Conservation (phyloP, 192 early-diverging fungal genomes). For the Entomortierella beljakovae region DNA sequence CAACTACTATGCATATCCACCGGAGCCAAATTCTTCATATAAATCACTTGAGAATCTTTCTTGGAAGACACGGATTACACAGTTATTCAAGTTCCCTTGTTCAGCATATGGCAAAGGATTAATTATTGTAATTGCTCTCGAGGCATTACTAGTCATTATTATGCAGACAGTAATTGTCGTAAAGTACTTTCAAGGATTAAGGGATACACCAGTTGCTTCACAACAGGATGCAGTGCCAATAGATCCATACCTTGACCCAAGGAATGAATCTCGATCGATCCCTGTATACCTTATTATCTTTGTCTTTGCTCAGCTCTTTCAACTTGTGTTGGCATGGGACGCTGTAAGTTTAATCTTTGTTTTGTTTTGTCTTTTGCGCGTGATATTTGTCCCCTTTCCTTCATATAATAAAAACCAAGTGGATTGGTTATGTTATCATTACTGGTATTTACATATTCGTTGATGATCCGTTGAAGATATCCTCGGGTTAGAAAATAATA, state of each 20-base stretch:
- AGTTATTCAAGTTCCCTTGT: constrained; percentile 37
- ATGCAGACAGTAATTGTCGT: constrained; percentile 42
- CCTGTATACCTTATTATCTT: constrained; percentile 83
- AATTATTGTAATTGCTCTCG: constrained; percentile 32
- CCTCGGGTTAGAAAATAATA: no score
- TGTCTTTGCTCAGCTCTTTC: constrained; percentile 75
- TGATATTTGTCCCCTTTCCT: background rate
- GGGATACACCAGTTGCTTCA: constrained; percentile 14
- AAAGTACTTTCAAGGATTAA: constrained; percentile 31
- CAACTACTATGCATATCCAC: constrained; percentile 30
- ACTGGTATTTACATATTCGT: no score
- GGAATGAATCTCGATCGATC: constrained; percentile 55
- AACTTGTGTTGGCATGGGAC: constrained; percentile 73
- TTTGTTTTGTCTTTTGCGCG: background rate
- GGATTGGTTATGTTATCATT: no score
- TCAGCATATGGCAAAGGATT: constrained; percentile 42
- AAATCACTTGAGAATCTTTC: background rate
- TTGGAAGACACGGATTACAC: constrained; percentile 16
- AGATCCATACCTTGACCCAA: constrained; percentile 24
- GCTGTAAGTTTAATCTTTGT: constrained; percentile 62
- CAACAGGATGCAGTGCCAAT: background rate
- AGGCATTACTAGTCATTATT: constrained; percentile 45
- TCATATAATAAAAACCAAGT: no score
- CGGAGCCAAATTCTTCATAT: constrained; percentile 14
- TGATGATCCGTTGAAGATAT: no score